Conservation (phyloP, 2,329 filamentous ascomycete species). For the Furcasterigmium furcatum region DNA sequence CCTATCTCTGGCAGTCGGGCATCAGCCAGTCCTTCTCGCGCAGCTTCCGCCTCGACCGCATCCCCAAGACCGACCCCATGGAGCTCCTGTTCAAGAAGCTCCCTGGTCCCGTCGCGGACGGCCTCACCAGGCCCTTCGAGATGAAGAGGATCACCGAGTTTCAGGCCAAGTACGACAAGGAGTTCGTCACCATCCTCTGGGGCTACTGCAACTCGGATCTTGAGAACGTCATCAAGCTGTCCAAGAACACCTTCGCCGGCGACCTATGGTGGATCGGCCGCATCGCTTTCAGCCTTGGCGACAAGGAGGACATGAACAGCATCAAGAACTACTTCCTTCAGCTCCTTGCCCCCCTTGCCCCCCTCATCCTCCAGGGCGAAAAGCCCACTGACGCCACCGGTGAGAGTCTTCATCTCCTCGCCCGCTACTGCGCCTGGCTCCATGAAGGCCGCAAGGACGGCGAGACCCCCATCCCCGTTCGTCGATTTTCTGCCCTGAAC, state of each 20-base stretch:
- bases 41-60: neutral
- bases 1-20: too few species aligned
- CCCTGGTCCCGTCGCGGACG: neutral
- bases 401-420: neutral
- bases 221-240: conserved; percentile 1
- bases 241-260: conserved; percentile 2
- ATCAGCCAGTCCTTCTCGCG: too few species aligned
- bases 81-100: neutral
- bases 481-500: neutral
- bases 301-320: conserved; percentile 4
- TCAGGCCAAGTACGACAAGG: neutral
- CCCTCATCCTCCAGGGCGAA: conserved; percentile 1
- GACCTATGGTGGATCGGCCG: conserved; percentile 8
- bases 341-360: conserved; percentile 5
- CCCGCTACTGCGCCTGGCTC: conserved; percentile 3
- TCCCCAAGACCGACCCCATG: neutral
- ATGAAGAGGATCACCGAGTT: neutral
- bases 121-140: neutral
- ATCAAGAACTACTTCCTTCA: conserved; percentile 9
- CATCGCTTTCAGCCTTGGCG: conserved; percentile 7
- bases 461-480: neutral
- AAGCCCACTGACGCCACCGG: neutral
- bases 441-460: conserved; percentile 6
- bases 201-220: conserved; percentile 10
- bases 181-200: conserved; percentile 9